Evolutionary conservation across 495 filamentous ascomycete species (phyloP).

Genomic region (Podospora australis): DNA sequence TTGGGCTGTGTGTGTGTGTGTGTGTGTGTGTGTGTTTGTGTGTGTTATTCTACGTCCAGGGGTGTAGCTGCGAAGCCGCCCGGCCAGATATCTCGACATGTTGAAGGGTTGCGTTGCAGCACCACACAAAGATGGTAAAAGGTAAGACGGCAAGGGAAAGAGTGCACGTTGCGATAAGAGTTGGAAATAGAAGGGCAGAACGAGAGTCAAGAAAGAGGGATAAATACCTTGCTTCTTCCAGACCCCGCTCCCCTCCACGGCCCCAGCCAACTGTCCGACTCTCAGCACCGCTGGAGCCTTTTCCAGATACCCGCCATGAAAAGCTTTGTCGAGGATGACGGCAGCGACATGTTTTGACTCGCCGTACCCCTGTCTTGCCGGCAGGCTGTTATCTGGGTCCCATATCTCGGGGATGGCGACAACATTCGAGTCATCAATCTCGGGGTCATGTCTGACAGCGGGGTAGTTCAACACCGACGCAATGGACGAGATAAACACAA

Average conservation of each 20-base stretch:
- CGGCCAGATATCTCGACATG: too few species aligned
- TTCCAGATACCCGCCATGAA: not conserved
- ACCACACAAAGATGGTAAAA: too few species aligned
- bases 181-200: too few species aligned
- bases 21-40: too few species aligned
- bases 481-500: conserved; percentile 6
- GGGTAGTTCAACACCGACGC: conserved; percentile 1
- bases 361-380: conserved; percentile 2
- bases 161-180: too few species aligned
- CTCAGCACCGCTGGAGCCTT: not conserved
- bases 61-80: too few species aligned
- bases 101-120: too few species aligned
- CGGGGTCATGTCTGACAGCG: not conserved
- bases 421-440: not conserved
- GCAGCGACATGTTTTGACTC: conserved; percentile 9
- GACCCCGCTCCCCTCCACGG: not conserved
- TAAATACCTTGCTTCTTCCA: conserved; percentile 6
- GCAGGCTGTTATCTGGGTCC: conserved; percentile 7
- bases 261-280: conserved; percentile 6
- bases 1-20: too few species aligned
- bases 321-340: not conserved
- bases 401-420: not conserved
- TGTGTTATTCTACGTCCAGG: too few species aligned
- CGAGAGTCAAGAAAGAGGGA: not conserved
- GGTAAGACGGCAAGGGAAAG: too few species aligned